These are phyloP conservation scores for Striga hermonthica DNA, from an alignment of 305 asterid genomes.

Conservation along the genomic window DNA sequence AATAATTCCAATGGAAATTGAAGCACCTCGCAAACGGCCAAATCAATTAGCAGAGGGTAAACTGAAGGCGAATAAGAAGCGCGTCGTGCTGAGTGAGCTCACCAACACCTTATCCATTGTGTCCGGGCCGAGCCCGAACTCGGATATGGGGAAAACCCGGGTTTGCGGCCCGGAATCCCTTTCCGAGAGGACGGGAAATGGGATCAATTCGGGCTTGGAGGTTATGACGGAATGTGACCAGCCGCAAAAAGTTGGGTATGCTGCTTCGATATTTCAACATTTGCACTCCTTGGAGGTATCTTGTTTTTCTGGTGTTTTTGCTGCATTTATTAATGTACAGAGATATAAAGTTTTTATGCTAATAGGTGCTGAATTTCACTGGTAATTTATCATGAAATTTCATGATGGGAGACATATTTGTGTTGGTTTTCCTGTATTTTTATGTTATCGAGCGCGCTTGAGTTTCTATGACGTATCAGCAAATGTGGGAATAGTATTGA, in stretches of 20 bases:
- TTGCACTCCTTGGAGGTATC: constrained; percentile 63
- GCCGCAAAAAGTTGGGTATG: constrained; percentile 35
- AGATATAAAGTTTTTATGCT: not conserved
- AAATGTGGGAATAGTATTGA: not conserved
- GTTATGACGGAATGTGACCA: constrained; percentile 41
- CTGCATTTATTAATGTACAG: not conserved
- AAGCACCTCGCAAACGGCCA: constrained; percentile 44
- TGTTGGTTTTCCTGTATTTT: not conserved
- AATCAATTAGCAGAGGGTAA: constrained; percentile 30
- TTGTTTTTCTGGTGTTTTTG: not conserved
- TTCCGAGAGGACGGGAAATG: constrained; percentile 24
- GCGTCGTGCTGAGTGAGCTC: constrained; percentile 62
- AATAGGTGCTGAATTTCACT: not conserved
- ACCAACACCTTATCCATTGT: constrained; percentile 39
- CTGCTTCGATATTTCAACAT: constrained; percentile 60
- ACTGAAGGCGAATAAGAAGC: constrained; percentile 37
- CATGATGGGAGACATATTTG: not conserved
- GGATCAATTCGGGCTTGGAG: constrained; percentile 13
- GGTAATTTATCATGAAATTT: not conserved
- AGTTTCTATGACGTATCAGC: not conserved
- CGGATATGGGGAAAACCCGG: constrained; percentile 30
- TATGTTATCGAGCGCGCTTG: not conserved
- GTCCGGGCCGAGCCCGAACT: constrained; percentile 22
- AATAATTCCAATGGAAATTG: constrained; percentile 15
- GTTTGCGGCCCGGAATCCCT: constrained; percentile 24